phyloP scores from a whole-genome alignment of 116 monocot genomes.

The Zostera marina region DNA sequence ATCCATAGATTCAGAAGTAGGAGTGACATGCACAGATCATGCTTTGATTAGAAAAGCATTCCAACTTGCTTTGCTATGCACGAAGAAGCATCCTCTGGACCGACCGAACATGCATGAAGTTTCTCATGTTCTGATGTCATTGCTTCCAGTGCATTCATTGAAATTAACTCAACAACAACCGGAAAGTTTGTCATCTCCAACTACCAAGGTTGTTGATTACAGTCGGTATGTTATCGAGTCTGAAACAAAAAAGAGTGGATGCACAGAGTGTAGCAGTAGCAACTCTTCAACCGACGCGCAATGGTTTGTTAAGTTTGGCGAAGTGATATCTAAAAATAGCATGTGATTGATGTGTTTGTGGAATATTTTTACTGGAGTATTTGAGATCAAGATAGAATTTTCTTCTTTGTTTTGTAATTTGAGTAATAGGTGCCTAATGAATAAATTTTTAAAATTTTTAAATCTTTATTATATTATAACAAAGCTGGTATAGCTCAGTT shows the following conservation, averaged over 20 bases:
- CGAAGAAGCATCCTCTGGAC: constrained; percentile 61
- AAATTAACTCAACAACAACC: constrained; percentile 15
- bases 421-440: too few relatives aligned
- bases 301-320: constrained; percentile 86
- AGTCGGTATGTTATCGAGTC: constrained; percentile 13
- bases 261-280: constrained; percentile 26
- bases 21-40: constrained; percentile 66
- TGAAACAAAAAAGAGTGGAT: constrained; percentile 2
- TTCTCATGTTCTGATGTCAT: constrained; percentile 42
- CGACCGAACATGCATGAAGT: constrained; percentile 89
- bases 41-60: constrained; percentile 56
- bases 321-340: constrained; percentile 70
- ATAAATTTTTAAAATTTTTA: too few relatives aligned
- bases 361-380: neutral
- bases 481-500: constrained; percentile 98
- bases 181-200: neutral
- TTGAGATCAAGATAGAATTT: neutral
- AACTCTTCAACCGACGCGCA: constrained; percentile 59
- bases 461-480: too few relatives aligned
- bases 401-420: neutral
- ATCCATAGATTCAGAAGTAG: constrained; percentile 74
- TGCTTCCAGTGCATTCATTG: constrained; percentile 32
- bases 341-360: constrained; percentile 3
- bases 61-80: constrained; percentile 86
- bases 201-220: constrained; percentile 28